These are phyloP conservation scores for Penstemon newberryi DNA, from an alignment of 257 asterid species.

Conservation along the genomic window DNA sequence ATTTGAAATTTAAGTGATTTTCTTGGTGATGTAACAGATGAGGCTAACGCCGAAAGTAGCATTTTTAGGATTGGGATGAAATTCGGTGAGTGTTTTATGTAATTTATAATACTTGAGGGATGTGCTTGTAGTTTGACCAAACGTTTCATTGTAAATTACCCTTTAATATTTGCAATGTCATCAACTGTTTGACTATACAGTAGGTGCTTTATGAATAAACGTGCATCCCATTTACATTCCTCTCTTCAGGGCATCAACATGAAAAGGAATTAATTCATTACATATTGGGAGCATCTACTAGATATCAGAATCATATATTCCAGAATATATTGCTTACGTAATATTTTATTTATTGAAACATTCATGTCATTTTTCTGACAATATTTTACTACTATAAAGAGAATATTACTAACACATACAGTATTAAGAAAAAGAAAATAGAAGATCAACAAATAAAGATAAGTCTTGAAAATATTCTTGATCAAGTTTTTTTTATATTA, in stretches of 20 bases:
- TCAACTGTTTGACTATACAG: slow-evolving; percentile 25
- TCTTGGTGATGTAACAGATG: too few relatives aligned
- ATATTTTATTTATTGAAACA: not conserved
- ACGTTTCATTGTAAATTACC: too few relatives aligned
- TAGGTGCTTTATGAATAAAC: slow-evolving; percentile 23
- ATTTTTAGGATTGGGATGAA: too few relatives aligned
- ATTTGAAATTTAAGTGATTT: too few relatives aligned
- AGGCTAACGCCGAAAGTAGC: too few relatives aligned
- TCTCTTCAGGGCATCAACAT: not conserved
- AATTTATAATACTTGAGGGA: not conserved
- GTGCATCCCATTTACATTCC: slow-evolving; percentile 22
- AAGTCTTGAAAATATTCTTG: too few relatives aligned
- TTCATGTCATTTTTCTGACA: not conserved
- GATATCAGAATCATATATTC: slow-evolving; percentile 2
- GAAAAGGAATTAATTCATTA: not conserved
- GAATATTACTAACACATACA: not conserved
- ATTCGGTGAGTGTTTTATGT: not conserved
- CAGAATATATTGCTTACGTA: not conserved
- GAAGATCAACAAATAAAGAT: too few relatives aligned
- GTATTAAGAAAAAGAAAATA: not conserved
- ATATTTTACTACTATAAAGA: not conserved
- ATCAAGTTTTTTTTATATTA: too few relatives aligned
- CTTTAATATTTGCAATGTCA: not conserved
- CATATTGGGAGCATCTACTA: not conserved
- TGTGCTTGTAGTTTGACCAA: not conserved